Evolutionary conservation across 345 rosid species (phyloP), one percentile per base, ranked within the genome.

Genomic region (Aurinia saxatilis): DNA sequence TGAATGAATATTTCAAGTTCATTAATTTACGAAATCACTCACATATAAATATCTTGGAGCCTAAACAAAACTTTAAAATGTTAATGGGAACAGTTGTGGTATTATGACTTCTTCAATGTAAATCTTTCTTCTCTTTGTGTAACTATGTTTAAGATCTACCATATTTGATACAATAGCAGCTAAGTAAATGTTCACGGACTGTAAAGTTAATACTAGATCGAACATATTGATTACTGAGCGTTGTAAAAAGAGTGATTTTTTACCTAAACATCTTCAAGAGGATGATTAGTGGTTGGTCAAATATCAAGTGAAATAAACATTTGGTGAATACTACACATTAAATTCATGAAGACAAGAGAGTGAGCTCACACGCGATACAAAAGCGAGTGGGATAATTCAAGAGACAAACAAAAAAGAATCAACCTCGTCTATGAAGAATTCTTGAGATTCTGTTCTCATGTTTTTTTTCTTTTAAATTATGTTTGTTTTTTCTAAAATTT

Each of bases 391-490:
- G 11, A 18, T 1, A 15, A 48, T 10, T 10, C 51, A 8, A 7
- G 57, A 47, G 63, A 38, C 68, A 53, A 53, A 16, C 6, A 46
- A 46, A 54, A 48, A 17, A 55, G 74, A 62, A 62, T 70, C 75
- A 64, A 56, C 75, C 75, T 71, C 70, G 75, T 57, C 75, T 64
- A 71, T 71, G 65, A 57, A 35, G 65, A 49, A 27, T 57, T 48
- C 29, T 25, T 64, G 23, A 64, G 70, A 71, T 64, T 64, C 65
- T 71, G 14, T 57, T 47, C 39, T 63, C 64, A 56, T 70, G n/a
- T 21, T 21, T 21, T 21, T 55, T 55, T 65, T 33, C 55, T n/a
- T n/a, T n/a, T n/a, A n/a, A n/a, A n/a, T n/a, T n/a, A n/a, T n/a
- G n/a, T n/a, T n/a, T n/a, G n/a, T 21, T 21, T 55, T 55, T 65